phyloP scores from a whole-genome alignment of 2,329 filamentous ascomycete genomes.

The Ophiocordyceps unilateralis region DNA sequence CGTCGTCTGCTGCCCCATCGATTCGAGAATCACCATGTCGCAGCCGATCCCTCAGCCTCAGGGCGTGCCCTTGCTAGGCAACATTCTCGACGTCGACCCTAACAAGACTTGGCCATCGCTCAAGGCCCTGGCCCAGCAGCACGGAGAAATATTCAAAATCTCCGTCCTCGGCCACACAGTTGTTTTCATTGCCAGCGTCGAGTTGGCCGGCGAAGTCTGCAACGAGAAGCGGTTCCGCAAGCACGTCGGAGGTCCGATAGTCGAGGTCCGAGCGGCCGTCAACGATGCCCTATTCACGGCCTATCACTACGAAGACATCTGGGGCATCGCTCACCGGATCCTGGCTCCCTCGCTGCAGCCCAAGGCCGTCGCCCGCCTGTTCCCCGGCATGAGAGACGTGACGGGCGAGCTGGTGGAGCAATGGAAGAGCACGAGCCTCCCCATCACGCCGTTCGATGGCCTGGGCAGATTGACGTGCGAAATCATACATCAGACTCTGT shows the following conservation, averaged over 20 bases:
- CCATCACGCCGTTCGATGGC: slow-evolving; percentile 26
- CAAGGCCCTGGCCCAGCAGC: slow-evolving; percentile 16
- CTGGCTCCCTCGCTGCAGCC: slow-evolving; percentile 26
- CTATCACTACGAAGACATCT: slow-evolving; percentile 27
- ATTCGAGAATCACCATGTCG: slow-evolving; percentile 8
- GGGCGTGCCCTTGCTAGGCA: slow-evolving; percentile 18
- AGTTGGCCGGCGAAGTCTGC: slow-evolving; percentile 30
- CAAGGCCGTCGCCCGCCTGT: slow-evolving; percentile 14
- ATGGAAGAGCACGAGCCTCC: slow-evolving; percentile 25
- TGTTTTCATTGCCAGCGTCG: slow-evolving; percentile 28
- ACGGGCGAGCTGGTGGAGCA: slow-evolving; percentile 29
- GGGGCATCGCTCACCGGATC: slow-evolving; percentile 34
- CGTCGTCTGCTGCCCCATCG: too few species aligned
- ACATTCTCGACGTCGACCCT: slow-evolving; percentile 17
- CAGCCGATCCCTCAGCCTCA: slow-evolving; percentile 17
- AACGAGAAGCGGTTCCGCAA: slow-evolving; percentile 37
- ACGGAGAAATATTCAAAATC: slow-evolving; percentile 22
- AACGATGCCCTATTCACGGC: slow-evolving; percentile 35
- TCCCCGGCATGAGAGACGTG: slow-evolving; percentile 28
- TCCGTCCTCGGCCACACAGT: slow-evolving; percentile 16
- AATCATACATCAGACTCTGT: slow-evolving; percentile 30
- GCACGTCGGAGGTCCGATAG: slow-evolving; percentile 32
- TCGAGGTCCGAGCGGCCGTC: slow-evolving; percentile 32
- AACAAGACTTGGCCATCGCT: slow-evolving; percentile 19
- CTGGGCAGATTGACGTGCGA: slow-evolving; percentile 38